Base-by-base conservation (phyloP, 768 basidiomycete species). In the Lentinus tigrinus region DNA sequence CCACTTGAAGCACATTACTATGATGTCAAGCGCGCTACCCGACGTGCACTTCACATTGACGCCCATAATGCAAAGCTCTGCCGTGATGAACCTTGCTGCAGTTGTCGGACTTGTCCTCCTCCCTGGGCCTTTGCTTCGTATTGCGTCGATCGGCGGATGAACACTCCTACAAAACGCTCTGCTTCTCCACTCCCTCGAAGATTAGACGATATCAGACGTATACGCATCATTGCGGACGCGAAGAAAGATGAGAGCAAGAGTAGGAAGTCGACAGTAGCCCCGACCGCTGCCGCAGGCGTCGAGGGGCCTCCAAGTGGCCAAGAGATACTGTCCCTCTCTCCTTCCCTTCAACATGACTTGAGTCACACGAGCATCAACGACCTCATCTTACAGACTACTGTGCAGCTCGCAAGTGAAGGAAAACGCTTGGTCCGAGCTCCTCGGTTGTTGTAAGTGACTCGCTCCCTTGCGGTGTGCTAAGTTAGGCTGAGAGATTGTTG, bases 391-490 rank as follows among this genome's bases (percentile, higher is more conserved):
- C 4, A 58, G 19, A 63, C 59, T 3, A 57, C 60, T 0, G n/a
- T 38, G 8, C 52, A 51, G 8, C 58, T 65, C 4, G 59, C 65
- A 17, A 43, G 39, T 3, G 57, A 52, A 19, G 62, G 62, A 4
- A 65, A 63, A 31, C 62, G 65, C 10, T 34, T 65, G 28, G 49
- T 47, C 9, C 52, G 55, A 24, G 62, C 62, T 2, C 65, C 65
- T 8, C 51, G 55, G n/a, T 43, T 63, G 3, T 31, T 65, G 65
- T 63, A 40, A 65, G 64, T 58, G 36, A 7, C 38, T 14, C 34
- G 19, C 9, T 47, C 14, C 28, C 34, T 19, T 17, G 19, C 24
- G 38, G 19, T 3, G 17, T 8, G 13, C 36, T 4, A 21, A 36
- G 7, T 39, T 17, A 4, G 31, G 24, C 58, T 64, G 47, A 57